Conservation (phyloP, 345 rosid genomes). For the Populus alba region DNA sequence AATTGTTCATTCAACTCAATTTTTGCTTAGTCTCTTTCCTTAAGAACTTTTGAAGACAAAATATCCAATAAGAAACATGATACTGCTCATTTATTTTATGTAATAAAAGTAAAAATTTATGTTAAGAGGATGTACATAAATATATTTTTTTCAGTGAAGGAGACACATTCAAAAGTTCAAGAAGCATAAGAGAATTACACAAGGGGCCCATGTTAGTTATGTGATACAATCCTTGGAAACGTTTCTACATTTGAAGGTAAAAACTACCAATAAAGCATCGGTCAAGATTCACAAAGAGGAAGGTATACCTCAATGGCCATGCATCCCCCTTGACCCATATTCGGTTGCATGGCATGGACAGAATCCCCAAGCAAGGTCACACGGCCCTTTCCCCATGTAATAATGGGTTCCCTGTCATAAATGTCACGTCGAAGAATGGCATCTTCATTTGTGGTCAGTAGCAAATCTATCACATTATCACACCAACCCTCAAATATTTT, state of each 20-base stretch:
- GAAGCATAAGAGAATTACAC: background rate
- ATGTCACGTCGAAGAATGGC: constrained; percentile 85
- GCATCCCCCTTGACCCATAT: constrained; percentile 95
- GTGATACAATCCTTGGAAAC: background rate
- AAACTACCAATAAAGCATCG: background rate
- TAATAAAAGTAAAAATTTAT: background rate
- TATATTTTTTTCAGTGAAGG: background rate
- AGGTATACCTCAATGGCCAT: constrained; percentile 91
- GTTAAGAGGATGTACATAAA: background rate
- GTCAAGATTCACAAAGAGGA: constrained; percentile 1
- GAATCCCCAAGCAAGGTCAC: constrained; percentile 94
- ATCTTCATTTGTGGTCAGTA: constrained; percentile 73
- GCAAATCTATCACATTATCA: constrained; percentile 74
- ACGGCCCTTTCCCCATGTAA: constrained; percentile 87
- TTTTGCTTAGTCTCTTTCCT: background rate
- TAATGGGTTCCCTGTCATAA: constrained; percentile 64
- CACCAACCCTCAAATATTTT: constrained; percentile 91
- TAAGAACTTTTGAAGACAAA: background rate
- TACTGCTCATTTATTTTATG: background rate
- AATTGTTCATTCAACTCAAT: background rate
- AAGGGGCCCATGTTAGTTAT: background rate
- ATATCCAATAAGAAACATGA: background rate
- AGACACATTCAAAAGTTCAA: background rate
- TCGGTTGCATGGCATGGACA: constrained; percentile 94
- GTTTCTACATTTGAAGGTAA: background rate